Evolutionary conservation across 2,329 filamentous ascomycete species (phyloP), one percentile per base, ranked within the genome.

Genomic region (Ramularia endophylla): DNA sequence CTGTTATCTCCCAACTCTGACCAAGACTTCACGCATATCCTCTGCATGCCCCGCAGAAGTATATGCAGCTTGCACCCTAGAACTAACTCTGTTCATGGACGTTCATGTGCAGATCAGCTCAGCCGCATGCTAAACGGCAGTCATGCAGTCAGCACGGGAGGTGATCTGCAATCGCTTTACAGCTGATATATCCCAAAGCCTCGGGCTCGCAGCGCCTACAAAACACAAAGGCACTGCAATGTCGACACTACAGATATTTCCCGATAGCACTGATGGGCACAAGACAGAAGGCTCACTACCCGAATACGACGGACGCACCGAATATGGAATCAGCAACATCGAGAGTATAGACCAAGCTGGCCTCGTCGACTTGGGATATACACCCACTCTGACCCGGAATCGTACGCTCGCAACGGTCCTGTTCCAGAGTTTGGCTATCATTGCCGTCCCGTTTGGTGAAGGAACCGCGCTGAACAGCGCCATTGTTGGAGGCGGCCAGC

Each of bases 401-500:
- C 70, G 78, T 22, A 80, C 77, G 0, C 69, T 80, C 52, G 67
- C 73, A 47, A 80, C 76, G 0, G 63, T 82, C 1, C 65, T 81
- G 9, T 81, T 81, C 56, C 77, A 80, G 57, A 73, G 73, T 0
- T 63, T 81, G 6, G 75, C 77, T 16, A 80, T 80, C 20, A 75
- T 36, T 15, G 37, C 37, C 3, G 37, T 80, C 32, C 76, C 73
- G 5, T 79, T 71, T 46, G 77, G 73, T 5, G 64, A 67, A 39
- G 64, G 65, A 5, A 85, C 81, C 1, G 84, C 80, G 8, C 46
- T 68, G 4, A 55, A 67, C 43, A 65, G 54, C 16, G 66, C 67
- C 35, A 66, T 85, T 36, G 67, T 77, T 48, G 78, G 77, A 47
- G 81, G 82, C 42, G 81, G 82, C 1, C 79, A 81, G 8, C 76